phyloP scores from a whole-genome alignment of 139 green algal species.

The Gonium pectorale region DNA sequence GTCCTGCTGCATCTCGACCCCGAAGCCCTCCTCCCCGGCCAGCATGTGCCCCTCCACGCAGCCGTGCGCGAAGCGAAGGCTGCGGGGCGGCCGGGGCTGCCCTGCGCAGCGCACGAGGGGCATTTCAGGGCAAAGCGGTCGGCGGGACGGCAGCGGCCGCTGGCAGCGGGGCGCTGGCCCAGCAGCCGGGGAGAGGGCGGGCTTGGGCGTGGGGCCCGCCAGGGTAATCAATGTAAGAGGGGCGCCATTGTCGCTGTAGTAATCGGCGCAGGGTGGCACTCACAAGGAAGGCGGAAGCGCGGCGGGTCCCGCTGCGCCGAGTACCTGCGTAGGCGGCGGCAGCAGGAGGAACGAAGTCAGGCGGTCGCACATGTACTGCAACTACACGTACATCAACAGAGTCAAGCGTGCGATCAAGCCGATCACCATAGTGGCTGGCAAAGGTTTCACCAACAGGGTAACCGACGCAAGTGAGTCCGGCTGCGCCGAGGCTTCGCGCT shows the following conservation, averaged over 20 bases:
- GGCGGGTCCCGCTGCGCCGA: not conserved
- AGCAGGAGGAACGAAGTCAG: not conserved
- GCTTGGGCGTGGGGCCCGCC: no score
- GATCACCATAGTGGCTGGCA: not conserved
- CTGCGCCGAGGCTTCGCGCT: no score
- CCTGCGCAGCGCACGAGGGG: no score
- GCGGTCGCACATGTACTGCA: not conserved
- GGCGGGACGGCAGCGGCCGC: no score
- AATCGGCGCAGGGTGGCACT: no score
- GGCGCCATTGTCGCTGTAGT: no score
- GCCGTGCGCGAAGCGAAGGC: slow-evolving; percentile 48
- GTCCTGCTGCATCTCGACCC: slow-evolving; percentile 71
- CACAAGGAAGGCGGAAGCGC: slow-evolving; percentile 5
- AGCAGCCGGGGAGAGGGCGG: no score
- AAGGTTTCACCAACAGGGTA: not conserved
- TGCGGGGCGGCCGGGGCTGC: not conserved
- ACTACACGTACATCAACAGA: not conserved
- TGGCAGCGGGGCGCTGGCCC: no score
- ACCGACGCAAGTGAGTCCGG: not conserved
- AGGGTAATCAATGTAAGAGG: no score
- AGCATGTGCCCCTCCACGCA: slow-evolving; percentile 70
- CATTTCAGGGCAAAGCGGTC: no score
- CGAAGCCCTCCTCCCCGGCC: slow-evolving; percentile 77
- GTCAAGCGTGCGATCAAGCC: not conserved
- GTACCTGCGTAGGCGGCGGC: slow-evolving; percentile 1